Percentiles rank a stretch among this genome's conserved stretches.
Evolutionary conservation across 2,329 filamentous ascomycete species (phyloP).

Genomic region (Trichoderma gracile): DNA sequence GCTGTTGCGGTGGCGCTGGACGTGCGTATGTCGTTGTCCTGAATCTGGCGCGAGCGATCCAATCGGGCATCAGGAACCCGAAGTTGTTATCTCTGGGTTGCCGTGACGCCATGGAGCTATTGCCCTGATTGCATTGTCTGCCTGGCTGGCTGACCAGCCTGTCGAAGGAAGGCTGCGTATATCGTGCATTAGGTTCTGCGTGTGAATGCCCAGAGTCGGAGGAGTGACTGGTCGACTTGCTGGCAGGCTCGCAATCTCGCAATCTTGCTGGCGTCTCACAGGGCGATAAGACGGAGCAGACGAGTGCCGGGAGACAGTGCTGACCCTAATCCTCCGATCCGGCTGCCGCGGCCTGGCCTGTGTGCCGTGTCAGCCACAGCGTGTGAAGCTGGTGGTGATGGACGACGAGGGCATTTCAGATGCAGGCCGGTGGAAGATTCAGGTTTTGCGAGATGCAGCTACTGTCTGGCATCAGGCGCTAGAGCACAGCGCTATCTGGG

Average conservation of each 20-base stretch:
- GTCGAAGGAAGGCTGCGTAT: not conserved
- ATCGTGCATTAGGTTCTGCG: constrained; percentile 11
- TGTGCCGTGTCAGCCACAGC: constrained; percentile 5
- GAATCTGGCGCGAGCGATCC: constrained; percentile 19
- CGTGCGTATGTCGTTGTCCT: constrained; percentile 18
- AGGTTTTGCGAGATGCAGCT: not conserved
- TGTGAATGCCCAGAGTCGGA: not conserved
- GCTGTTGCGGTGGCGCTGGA: constrained; percentile 22
- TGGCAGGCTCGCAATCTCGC: constrained; percentile 2
- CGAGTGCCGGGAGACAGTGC: constrained; percentile 13
- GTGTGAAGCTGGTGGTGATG: not conserved
- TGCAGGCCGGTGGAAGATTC: constrained; percentile 13
- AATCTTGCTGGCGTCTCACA: constrained; percentile 19
- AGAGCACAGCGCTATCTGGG: not conserved
- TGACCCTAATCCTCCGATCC: constrained; percentile 14
- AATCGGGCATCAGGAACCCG: constrained; percentile 17
- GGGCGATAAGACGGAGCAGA: constrained; percentile 17
- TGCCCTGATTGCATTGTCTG: not conserved
- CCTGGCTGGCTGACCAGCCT: not conserved
- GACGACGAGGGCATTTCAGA: constrained; percentile 5
- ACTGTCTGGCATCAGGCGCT: constrained; percentile 1
- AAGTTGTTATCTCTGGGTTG: constrained; percentile 14
- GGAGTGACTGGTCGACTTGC: constrained; percentile 1
- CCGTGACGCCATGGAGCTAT: constrained; percentile 9
- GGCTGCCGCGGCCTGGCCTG: constrained; percentile 7